These are phyloP conservation scores for Choiromyces venosus DNA, from an alignment of 495 filamentous ascomycete species.

Conservation along the genomic window DNA sequence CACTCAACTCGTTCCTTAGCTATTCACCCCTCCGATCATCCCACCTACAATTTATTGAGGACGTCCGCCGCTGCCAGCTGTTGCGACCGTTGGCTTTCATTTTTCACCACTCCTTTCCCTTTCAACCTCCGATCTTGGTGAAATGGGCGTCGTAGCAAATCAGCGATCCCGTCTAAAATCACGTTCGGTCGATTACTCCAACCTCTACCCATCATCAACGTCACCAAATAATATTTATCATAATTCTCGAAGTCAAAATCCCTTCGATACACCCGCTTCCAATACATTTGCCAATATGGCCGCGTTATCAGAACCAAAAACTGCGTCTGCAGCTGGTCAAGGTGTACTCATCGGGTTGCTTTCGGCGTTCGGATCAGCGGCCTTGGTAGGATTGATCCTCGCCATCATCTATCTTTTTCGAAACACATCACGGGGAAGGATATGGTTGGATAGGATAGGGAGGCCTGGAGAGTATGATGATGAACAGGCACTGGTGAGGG, in stretches of 20 bases:
- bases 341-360: slow-evolving; percentile 92
- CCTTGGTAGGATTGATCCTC: slow-evolving; percentile 72
- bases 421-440: slow-evolving; percentile 81
- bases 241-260: neutral
- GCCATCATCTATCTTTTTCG: slow-evolving; percentile 88
- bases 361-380: slow-evolving; percentile 92
- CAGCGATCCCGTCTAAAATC: slow-evolving; percentile 31
- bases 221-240: neutral
- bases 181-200: neutral
- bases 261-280: neutral
- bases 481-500: slow-evolving; percentile 82
- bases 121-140: neutral
- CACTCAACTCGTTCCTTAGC: neutral
- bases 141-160: slow-evolving; percentile 25
- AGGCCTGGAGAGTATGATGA: slow-evolving; percentile 96
- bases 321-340: slow-evolving; percentile 43
- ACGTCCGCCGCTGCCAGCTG: neutral
- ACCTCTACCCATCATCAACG: slow-evolving; percentile 2
- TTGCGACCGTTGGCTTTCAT: neutral
- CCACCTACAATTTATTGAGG: neutral
- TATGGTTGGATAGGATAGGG: slow-evolving; percentile 87
- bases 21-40: neutral
- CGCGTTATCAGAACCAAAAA: slow-evolving; percentile 4
- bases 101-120: neutral
- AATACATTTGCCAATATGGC: neutral